Base-by-base conservation (phyloP, 352 stramenopile genomes). In the Phytophthora litchii region DNA sequence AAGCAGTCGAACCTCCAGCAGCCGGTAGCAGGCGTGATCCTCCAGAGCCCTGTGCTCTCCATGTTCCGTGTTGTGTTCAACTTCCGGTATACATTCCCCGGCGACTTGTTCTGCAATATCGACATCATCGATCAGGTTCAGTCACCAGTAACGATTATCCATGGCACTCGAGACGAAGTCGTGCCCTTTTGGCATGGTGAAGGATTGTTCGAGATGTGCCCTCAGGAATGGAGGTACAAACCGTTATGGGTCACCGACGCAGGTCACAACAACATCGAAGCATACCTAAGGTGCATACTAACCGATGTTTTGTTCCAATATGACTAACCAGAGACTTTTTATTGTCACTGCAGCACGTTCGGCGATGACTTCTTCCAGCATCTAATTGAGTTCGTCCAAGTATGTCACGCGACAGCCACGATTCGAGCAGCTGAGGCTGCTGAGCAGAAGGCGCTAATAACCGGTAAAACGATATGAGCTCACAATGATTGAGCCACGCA, bases 251-350 rank as follows among this genome's bases (percentile, higher is more conserved):
- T 99, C 4, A 88, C 95, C 11, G 94, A 97, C 53, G 96, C 95
- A 2, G 97, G 97, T 0, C 97, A 99, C 67, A 99, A 99, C 72
- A 99, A 99, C 67, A 98, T 99, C 42, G 97, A 99, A 86, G 89
- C 92, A 4, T 90, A 98, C 59, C 72, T 99, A 42, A 84, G 90
- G 83, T 94, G 61, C 13, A 64, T 60, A 12, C 3, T 35, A 37
- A 23, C 25, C 1, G 4, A 56, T n/a, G 20, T 40, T 11, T 40
- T 51, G 19, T 2, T 54, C 16, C 27, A 55, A 32, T n/a, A 16
- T 27, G n/a, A 48, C 50, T 52, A 25, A 76, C 36, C 17, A 53
- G 23, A 31, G 36, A 21, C 31, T 51, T 50, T 49, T 11, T 27
- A 27, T 27, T 27, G 23, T 5, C 14, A 23, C 13, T 49, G 44